These are phyloP conservation scores for Eucommia ulmoides DNA, from an alignment of 257 asterid genomes.

Conservation along the genomic window DNA sequence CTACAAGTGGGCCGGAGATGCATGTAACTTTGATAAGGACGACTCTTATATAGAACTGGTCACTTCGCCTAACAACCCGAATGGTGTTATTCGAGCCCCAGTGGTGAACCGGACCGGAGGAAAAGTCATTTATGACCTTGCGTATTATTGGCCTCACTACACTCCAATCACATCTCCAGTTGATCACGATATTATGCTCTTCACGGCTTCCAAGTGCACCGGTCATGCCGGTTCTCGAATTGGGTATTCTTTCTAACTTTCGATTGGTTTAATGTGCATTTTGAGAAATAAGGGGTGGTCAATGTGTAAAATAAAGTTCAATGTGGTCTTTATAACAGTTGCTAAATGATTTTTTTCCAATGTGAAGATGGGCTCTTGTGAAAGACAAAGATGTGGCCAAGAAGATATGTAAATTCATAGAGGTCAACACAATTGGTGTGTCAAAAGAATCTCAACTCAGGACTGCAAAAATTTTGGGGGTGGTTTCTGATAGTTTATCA, in stretches of 20 bases:
- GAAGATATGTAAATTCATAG: conserved; percentile 64
- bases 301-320: too few species aligned
- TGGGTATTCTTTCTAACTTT: too few species aligned
- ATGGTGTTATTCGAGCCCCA: not conserved
- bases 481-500: conserved; percentile 45
- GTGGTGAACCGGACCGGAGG: not conserved
- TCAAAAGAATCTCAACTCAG: conserved; percentile 77
- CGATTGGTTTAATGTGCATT: too few species aligned
- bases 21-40: not conserved
- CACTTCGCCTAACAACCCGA: not conserved
- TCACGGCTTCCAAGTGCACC: conserved; percentile 79
- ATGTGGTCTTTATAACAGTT: too few species aligned
- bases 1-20: not conserved
- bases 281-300: too few species aligned
- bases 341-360: too few species aligned
- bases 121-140: conserved; percentile 15
- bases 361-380: conserved; percentile 90
- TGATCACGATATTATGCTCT: conserved; percentile 59
- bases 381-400: conserved; percentile 47
- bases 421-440: conserved; percentile 69
- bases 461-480: conserved; percentile 48
- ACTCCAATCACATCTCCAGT: conserved; percentile 56
- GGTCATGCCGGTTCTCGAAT: conserved; percentile 93
- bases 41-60: not conserved
- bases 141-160: conserved; percentile 92